Evolutionary conservation across 73 alveolate genomes (phyloP).

Genomic region (Uronychia setigera): DNA sequence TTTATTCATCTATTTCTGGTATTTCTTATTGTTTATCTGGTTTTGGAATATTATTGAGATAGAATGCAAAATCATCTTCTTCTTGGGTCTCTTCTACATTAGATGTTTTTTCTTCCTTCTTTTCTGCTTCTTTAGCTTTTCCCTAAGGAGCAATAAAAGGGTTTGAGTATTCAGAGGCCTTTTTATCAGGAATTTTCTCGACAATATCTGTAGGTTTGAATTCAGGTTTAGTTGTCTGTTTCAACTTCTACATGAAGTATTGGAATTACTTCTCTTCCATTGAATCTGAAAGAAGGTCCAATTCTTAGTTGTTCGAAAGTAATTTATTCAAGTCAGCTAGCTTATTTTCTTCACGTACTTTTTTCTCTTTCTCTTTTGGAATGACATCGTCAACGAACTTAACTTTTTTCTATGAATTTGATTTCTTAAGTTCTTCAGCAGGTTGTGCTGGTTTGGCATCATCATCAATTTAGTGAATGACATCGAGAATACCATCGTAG

Average conservation of each 20-base stretch:
- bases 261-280: not conserved
- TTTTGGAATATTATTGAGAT: not conserved
- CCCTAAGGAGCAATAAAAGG: not conserved
- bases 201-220: too few species aligned
- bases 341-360: not conserved
- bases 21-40: too few species aligned
- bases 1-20: not conserved
- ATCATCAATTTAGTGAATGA: not conserved
- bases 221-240: too few species aligned
- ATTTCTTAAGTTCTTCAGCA: not conserved
- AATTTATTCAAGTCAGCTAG: not conserved
- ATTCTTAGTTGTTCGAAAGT: not conserved
- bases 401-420: not conserved
- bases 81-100: not conserved
- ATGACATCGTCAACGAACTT: not conserved
- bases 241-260: not conserved
- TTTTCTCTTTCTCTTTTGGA: not conserved
- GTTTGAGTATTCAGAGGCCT: not conserved
- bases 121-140: not conserved
- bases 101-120: not conserved
- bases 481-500: not conserved
- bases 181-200: too few species aligned
- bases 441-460: not conserved
- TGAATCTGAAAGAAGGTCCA: not conserved
- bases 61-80: not conserved